phyloP scores from a whole-genome alignment of 2,329 filamentous ascomycete genomes.

The Boeremia exigua region DNA sequence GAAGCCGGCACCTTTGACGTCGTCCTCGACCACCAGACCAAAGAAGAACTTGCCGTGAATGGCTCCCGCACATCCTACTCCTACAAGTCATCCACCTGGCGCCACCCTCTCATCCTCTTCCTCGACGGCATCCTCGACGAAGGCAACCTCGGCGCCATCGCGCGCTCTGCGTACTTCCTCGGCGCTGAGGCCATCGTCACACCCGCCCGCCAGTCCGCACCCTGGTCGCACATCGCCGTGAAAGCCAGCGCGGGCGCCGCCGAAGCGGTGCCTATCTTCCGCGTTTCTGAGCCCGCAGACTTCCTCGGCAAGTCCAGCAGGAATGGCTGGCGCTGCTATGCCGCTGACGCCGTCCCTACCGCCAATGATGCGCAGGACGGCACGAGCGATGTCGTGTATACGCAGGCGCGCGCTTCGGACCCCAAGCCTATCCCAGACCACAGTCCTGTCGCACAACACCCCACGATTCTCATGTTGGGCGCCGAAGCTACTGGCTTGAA shows the following conservation, averaged over 20 bases:
- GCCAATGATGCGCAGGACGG: slow-evolving; percentile 41
- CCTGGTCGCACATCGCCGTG: slow-evolving; percentile 76
- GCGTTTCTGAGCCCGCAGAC: slow-evolving; percentile 67
- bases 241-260: slow-evolving; percentile 90
- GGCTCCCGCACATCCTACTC: slow-evolving; percentile 64
- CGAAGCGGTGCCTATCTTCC: slow-evolving; percentile 78
- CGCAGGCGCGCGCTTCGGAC: slow-evolving; percentile 21
- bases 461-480: slow-evolving; percentile 77
- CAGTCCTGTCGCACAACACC: slow-evolving; percentile 51
- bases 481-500: slow-evolving; percentile 41
- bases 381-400: slow-evolving; percentile 31
- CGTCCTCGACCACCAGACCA: slow-evolving; percentile 68
- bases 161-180: slow-evolving; percentile 89
- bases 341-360: slow-evolving; percentile 61
- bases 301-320: slow-evolving; percentile 73
- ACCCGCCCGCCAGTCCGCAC: slow-evolving; percentile 72
- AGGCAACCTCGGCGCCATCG: slow-evolving; percentile 87
- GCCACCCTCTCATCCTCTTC: slow-evolving; percentile 74
- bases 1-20: slow-evolving; percentile 39
- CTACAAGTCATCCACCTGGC: slow-evolving; percentile 51
- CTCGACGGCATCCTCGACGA: slow-evolving; percentile 82
- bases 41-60: slow-evolving; percentile 77
- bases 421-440: slow-evolving; percentile 30
- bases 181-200: slow-evolving; percentile 84
- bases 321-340: slow-evolving; percentile 83